These are phyloP conservation scores for Fremontodendron californicum DNA, from an alignment of 345 rosid species.

Conservation along the genomic window DNA sequence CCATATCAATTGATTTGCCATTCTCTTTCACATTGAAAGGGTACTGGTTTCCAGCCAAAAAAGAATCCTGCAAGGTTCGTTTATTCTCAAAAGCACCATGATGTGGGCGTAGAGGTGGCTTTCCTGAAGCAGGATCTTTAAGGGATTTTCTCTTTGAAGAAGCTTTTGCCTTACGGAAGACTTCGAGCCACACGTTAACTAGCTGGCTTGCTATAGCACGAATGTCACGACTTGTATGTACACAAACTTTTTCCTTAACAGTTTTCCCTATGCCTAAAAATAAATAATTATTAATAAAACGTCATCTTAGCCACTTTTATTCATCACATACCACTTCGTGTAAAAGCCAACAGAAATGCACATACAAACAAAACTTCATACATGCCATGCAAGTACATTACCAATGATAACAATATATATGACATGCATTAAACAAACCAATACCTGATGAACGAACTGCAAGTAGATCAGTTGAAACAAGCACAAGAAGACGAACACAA, in stretches of 20 bases:
- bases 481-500: slow-evolving; percentile 98
- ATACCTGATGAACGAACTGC: slow-evolving; percentile 97
- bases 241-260: slow-evolving; percentile 94
- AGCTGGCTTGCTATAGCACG: slow-evolving; percentile 99
- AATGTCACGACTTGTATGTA: slow-evolving; percentile 99
- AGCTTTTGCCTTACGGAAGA: slow-evolving; percentile 92
- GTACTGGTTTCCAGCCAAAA: slow-evolving; percentile 32
- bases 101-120: slow-evolving; percentile 44
- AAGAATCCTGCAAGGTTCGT: slow-evolving; percentile 31
- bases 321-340: neutral
- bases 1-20: slow-evolving; percentile 36
- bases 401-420: neutral
- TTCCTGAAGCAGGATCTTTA: slow-evolving; percentile 45
- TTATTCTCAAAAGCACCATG: slow-evolving; percentile 46
- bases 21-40: slow-evolving; percentile 40
- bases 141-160: slow-evolving; percentile 49
- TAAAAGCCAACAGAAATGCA: slow-evolving; percentile 13
- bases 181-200: slow-evolving; percentile 92
- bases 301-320: neutral
- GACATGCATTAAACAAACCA: slow-evolving; percentile 21
- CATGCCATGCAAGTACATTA: neutral
- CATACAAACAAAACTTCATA: slow-evolving; percentile 10
- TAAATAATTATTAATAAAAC: neutral
- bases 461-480: slow-evolving; percentile 82
- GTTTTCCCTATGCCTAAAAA: slow-evolving; percentile 93